A percentile compares a stretch with the other conserved stretches of the same genome.
Evolutionary conservation across 345 rosid species (phyloP).

Genomic region (Punica granatum): DNA sequence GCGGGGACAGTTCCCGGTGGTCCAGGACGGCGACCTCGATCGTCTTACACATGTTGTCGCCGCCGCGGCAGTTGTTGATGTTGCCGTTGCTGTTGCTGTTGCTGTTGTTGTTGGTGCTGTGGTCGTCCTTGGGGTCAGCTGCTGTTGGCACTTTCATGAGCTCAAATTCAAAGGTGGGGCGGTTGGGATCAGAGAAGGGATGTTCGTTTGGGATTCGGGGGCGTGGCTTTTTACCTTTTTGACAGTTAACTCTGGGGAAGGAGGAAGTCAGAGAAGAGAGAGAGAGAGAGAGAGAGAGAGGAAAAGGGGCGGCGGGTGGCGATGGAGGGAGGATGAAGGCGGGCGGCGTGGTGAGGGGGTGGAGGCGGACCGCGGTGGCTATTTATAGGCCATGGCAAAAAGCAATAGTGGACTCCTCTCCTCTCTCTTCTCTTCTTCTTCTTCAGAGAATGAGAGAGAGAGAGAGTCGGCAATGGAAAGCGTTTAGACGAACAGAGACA

Average conservation of each 20-base stretch:
- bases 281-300: too few relatives aligned
- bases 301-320: too few relatives aligned
- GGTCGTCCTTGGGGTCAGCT: neutral
- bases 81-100: neutral
- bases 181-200: conserved; percentile 10
- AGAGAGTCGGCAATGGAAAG: neutral
- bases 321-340: neutral
- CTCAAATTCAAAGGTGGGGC: neutral
- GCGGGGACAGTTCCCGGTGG: conserved; percentile 25
- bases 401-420: neutral
- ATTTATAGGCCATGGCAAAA: conserved; percentile 10
- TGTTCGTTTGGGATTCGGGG: conserved; percentile 12
- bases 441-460: neutral
- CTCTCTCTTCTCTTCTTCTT: too few relatives aligned
- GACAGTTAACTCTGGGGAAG: conserved; percentile 6
- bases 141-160: conserved; percentile 12
- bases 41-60: conserved; percentile 29
- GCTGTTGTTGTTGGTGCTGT: neutral
- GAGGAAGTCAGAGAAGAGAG: neutral
- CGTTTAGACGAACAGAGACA: neutral
- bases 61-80: neutral
- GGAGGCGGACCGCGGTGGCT: conserved; percentile 8
- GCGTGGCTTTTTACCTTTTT: neutral
- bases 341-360: neutral
- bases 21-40: conserved; percentile 51